Base-by-base conservation (phyloP, 129 eudicot species). In the Calendula officinalis region DNA sequence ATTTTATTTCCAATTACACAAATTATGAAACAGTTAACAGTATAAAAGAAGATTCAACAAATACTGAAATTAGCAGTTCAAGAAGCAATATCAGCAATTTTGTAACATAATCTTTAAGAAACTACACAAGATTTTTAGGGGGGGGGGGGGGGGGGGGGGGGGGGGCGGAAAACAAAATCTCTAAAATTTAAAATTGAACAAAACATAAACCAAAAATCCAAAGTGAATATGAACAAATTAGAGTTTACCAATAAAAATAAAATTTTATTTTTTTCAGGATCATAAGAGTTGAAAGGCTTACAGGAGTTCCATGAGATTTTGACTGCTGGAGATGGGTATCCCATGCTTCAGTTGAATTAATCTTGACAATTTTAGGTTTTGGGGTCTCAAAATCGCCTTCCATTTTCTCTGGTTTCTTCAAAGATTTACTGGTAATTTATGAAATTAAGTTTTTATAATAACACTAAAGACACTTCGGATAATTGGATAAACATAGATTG, bases 281-380 rank as follows among this genome's bases (percentile, higher is more conserved):
- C 50, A 38, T 39, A 22, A 22, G 35, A 33, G 37, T 14, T 40
- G 22, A 50, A 34, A 62, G 5, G 62, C 94, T 80, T 68, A 89
- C 96, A 72, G 87, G 89, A 77, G 62, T 70, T 67, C 83, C 80
- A 38, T 82, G 74, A 6, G 66, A 22, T 27, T 60, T 69, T 45
- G 96, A 87, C 64, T 80, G 80, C 41, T 66, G 60, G 11, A 82
- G 12, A 71, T 48, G 50, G 41, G 64, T 71, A 65, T 85, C 82
- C 96, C 94, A 85, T 3, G 86, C 12, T 16, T 69, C 78, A 62
- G 60, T 67, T n/a, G 94, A 80, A 32, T 68, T 64, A 5, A 89
- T 76, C 55, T 80, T 76, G 22, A 49, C 40, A n/a, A 85, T 85
- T 55, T 16, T 60, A 33, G 85, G 77, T 36, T 63, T 82, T 46